phyloP scores from a whole-genome alignment of 345 rosid species.

The Erysimum cheiranthoides region DNA sequence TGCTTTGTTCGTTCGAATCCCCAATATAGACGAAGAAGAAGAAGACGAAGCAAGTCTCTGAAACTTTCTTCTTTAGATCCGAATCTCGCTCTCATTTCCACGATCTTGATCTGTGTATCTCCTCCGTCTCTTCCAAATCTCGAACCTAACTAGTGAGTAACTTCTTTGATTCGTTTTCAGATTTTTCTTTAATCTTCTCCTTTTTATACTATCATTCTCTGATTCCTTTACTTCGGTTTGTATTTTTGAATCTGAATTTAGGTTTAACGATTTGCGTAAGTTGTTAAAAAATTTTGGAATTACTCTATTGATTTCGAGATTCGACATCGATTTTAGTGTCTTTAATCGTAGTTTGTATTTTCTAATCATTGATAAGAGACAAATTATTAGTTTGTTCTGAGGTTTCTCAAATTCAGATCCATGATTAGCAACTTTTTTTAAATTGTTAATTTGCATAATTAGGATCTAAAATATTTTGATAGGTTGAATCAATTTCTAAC shows the following conservation, averaged over 20 bases:
- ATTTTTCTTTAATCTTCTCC: background rate
- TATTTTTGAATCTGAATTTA: too few relatives aligned
- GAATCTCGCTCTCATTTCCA: conserved; percentile 32
- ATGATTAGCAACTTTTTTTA: conserved; percentile 1
- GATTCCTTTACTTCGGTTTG: background rate
- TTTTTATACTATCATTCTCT: background rate
- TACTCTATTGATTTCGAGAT: background rate
- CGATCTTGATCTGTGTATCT: conserved; percentile 15
- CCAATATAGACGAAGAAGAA: conserved; percentile 20
- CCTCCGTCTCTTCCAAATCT: conserved; percentile 26
- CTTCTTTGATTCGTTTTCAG: background rate
- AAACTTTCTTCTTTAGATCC: conserved; percentile 30
- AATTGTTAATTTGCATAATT: too few relatives aligned
- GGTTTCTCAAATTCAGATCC: conserved; percentile 21
- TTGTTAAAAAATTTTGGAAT: too few relatives aligned
- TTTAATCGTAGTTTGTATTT: background rate
- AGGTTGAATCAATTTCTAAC: too few relatives aligned
- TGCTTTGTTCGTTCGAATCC: conserved; percentile 34
- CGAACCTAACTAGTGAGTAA: conserved; percentile 22
- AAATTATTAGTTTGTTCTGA: background rate
- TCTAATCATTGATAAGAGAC: too few relatives aligned
- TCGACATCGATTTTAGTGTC: background rate
- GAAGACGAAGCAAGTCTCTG: conserved; percentile 2
- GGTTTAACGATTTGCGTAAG: too few relatives aligned
- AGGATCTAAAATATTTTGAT: too few relatives aligned